phyloP scores from a whole-genome alignment of 2,329 filamentous ascomycete genomes.

The Talaromyces sp. region DNA sequence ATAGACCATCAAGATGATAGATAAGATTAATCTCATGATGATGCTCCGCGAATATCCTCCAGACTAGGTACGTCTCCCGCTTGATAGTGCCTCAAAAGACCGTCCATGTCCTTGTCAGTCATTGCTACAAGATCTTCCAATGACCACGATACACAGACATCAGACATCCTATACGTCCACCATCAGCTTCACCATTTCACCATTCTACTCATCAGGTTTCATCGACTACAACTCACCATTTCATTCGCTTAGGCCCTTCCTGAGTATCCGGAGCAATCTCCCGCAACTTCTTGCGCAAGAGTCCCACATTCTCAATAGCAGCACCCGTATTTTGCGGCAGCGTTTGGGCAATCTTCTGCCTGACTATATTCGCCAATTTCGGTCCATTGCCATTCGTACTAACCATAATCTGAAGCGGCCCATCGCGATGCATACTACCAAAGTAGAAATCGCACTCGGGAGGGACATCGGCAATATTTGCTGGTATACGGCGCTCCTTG shows the following conservation, averaged over 20 bases:
- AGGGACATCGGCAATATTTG: slow-evolving; percentile 96
- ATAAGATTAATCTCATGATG: background rate
- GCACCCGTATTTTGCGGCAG: slow-evolving; percentile 78
- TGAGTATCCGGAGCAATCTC: slow-evolving; percentile 69
- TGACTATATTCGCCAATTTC: slow-evolving; percentile 80
- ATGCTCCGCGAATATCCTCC: slow-evolving; percentile 32
- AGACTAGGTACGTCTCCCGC: slow-evolving; percentile 40
- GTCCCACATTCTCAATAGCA: slow-evolving; percentile 81
- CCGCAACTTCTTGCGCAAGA: slow-evolving; percentile 74
- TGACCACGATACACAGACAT: slow-evolving; percentile 81
- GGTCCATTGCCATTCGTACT: slow-evolving; percentile 97
- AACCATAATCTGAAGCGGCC: slow-evolving; percentile 96
- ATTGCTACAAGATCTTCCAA: slow-evolving; percentile 82
- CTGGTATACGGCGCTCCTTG: slow-evolving; percentile 77
- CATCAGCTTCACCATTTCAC: background rate
- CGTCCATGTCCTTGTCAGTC: slow-evolving; percentile 79
- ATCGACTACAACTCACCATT: slow-evolving; percentile 59
- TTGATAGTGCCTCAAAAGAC: slow-evolving; percentile 72
- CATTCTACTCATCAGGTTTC: background rate
- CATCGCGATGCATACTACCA: slow-evolving; percentile 90
- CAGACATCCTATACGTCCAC: slow-evolving; percentile 70
- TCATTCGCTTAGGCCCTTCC: slow-evolving; percentile 84
- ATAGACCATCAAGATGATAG: background rate
- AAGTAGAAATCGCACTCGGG: slow-evolving; percentile 99
- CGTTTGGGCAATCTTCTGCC: slow-evolving; percentile 73